phyloP scores from a whole-genome alignment of 306 rosid genomes.

The Cajanus cajan region DNA sequence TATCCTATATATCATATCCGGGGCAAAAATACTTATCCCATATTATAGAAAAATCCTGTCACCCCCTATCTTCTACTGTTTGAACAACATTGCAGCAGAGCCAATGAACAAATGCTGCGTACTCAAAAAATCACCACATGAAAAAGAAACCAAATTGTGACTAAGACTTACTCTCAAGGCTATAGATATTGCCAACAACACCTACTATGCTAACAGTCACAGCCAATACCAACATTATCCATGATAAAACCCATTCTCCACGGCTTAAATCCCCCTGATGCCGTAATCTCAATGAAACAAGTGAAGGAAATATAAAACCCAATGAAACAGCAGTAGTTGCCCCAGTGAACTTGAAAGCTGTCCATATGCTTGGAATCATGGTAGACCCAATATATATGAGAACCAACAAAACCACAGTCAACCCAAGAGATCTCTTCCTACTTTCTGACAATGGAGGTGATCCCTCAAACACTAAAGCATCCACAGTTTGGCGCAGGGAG shows the following conservation, averaged over 20 bases:
- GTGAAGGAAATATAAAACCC: slow-evolving; percentile 86
- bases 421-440: slow-evolving; percentile 67
- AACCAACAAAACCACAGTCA: slow-evolving; percentile 69
- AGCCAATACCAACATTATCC: slow-evolving; percentile 74
- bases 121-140: slow-evolving; percentile 2
- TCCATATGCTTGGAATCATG: slow-evolving; percentile 93
- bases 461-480: slow-evolving; percentile 66
- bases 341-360: slow-evolving; percentile 94
- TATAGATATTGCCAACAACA: slow-evolving; percentile 64
- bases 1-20: slow-evolving; percentile 26
- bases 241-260: slow-evolving; percentile 54
- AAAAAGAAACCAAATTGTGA: slow-evolving; percentile 31
- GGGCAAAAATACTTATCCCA: neutral
- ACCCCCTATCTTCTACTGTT: slow-evolving; percentile 9
- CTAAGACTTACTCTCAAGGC: slow-evolving; percentile 58
- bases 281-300: slow-evolving; percentile 65
- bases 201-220: slow-evolving; percentile 70
- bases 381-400: slow-evolving; percentile 88
- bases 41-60: slow-evolving; percentile 30
- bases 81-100: slow-evolving; percentile 22
- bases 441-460: slow-evolving; percentile 80
- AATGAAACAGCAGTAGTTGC: slow-evolving; percentile 89
- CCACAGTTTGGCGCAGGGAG: slow-evolving; percentile 79
- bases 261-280: slow-evolving; percentile 53
- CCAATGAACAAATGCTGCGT: slow-evolving; percentile 18